Base-by-base conservation (phyloP, 176 grass and related monocot genomes). In the Thalia dealbata region DNA sequence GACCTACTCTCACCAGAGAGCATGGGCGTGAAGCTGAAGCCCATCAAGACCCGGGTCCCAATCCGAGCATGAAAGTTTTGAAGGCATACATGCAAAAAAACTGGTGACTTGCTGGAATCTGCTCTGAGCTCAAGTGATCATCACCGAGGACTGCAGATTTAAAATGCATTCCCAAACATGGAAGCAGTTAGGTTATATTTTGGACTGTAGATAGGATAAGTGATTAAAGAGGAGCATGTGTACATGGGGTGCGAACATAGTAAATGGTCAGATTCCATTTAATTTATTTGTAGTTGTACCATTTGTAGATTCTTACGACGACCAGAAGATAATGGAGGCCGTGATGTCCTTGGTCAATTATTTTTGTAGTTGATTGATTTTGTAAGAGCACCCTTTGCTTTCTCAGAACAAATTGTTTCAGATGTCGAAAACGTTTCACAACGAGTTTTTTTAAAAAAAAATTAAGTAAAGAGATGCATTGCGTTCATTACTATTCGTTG, bases 11-110 rank as follows among this genome's bases (percentile, higher is more conserved):
- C 75, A 7, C 75, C 61, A 4, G 75, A 76, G 27, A 76, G 75
- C 61, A 66, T 76, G 62, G 75, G 75, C 21, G 45, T 76, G 22
- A 76, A 76, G 46, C 18, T 76, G 29, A 76, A 76, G 45, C 75
- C 75, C 3, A 76, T 76, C 60, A 76, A 76, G 62, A 76, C 75
- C 7, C 50, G 75, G 61, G 75, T 46, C 25, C 67, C 62, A n/a
- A 23, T 22, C 21, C 38, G 52, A n/a, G 44, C 52, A 45, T 77
- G 61, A 77, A 66, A 58, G 18, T n/a, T 6, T 16, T 6, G 21
- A 58, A 16, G 54, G 14, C 7, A 52, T 16, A 16, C 15, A 58
- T 16, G 21, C 14, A 58, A n/a, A 38, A 38, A 38, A 38, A 38
- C 32, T 4, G 32, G 32, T 38, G 32, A 38, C 32, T 38, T 38